These are phyloP conservation scores for Peronospora belbahrii DNA, from an alignment of 352 stramenopile species.

Conservation along the genomic window DNA sequence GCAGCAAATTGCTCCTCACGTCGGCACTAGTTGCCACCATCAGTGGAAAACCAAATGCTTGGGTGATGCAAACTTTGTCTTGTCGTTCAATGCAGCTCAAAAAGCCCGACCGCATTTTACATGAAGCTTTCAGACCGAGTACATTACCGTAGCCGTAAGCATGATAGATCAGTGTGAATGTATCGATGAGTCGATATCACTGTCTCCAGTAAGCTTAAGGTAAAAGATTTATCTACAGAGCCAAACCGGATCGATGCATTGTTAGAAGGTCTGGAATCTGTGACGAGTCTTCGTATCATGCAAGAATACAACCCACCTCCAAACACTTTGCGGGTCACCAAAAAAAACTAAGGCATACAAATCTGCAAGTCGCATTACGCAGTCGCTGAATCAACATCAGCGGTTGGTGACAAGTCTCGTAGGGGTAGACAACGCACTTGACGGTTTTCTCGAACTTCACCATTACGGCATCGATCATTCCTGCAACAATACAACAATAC, in stretches of 20 bases:
- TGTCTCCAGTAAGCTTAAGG: too few species aligned
- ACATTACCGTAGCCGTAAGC: too few species aligned
- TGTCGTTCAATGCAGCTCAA: constrained; percentile 37
- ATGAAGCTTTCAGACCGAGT: too few species aligned
- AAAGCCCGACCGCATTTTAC: constrained; percentile 48
- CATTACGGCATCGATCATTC: constrained; percentile 9
- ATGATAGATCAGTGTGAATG: too few species aligned
- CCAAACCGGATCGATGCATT: too few species aligned
- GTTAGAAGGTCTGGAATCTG: too few species aligned
- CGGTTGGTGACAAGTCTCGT: constrained; percentile 24
- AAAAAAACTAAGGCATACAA: constrained; percentile 4
- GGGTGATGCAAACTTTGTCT: constrained; percentile 36
- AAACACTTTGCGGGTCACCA: constrained; percentile 43
- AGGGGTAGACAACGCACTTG: constrained; percentile 35
- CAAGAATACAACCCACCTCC: too few species aligned
- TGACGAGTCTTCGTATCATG: too few species aligned
- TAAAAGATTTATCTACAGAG: too few species aligned
- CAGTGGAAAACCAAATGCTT: constrained; percentile 21
- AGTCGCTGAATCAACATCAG: too few species aligned
- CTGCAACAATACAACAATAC: constrained; percentile 9
- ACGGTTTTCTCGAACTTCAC: constrained; percentile 2
- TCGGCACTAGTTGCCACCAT: constrained; percentile 29
- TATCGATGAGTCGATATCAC: too few species aligned
- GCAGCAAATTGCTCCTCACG: constrained; percentile 49
- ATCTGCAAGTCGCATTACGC: background rate